These are phyloP conservation scores for Coemansia sp. DNA, from an alignment of 192 early-diverging fungal species.

Conservation along the genomic window DNA sequence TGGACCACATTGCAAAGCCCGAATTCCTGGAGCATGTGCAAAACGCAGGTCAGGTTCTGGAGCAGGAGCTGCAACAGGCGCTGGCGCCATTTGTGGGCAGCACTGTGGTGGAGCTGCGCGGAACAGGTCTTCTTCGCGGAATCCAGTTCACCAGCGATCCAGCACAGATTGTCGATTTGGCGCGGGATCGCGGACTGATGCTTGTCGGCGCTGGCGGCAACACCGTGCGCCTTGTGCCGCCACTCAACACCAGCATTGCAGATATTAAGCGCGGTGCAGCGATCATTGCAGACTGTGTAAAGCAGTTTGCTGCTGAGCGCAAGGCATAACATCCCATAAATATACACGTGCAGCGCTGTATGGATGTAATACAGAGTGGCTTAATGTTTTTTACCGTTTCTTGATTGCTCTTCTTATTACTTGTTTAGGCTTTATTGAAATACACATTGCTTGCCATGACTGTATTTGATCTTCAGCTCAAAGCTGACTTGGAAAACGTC, in stretches of 20 bases:
- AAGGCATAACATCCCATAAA: slow-evolving; percentile 12
- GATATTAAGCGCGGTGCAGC: slow-evolving; percentile 74
- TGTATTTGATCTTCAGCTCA: slow-evolving; percentile 63
- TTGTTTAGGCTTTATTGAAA: not conserved
- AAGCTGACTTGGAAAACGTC: slow-evolving; percentile 80
- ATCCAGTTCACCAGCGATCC: slow-evolving; percentile 76
- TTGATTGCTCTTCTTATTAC: not conserved
- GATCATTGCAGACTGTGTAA: slow-evolving; percentile 65
- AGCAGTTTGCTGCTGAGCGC: slow-evolving; percentile 18
- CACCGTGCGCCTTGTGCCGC: slow-evolving; percentile 90
- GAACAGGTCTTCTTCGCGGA: slow-evolving; percentile 85
- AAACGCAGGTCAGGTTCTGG: slow-evolving; percentile 65
- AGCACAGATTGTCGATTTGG: slow-evolving; percentile 65
- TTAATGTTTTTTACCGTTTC: not conserved
- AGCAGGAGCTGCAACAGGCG: slow-evolving; percentile 52
- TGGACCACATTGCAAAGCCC: slow-evolving; percentile 66
- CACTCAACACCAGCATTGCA: slow-evolving; percentile 75
- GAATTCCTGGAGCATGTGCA: slow-evolving; percentile 73
- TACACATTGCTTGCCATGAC: slow-evolving; percentile 17
- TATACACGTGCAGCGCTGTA: not conserved
- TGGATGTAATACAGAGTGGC: slow-evolving; percentile 3
- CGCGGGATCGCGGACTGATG: slow-evolving; percentile 82
- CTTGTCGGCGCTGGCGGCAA: slow-evolving; percentile 85
- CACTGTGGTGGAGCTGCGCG: slow-evolving; percentile 75
- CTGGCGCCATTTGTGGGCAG: slow-evolving; percentile 49